Percentiles rank a stretch among this genome's conserved stretches.
phyloP scores from a whole-genome alignment of 192 early-diverging fungal species.

The Paraglomus brasilianum region DNA sequence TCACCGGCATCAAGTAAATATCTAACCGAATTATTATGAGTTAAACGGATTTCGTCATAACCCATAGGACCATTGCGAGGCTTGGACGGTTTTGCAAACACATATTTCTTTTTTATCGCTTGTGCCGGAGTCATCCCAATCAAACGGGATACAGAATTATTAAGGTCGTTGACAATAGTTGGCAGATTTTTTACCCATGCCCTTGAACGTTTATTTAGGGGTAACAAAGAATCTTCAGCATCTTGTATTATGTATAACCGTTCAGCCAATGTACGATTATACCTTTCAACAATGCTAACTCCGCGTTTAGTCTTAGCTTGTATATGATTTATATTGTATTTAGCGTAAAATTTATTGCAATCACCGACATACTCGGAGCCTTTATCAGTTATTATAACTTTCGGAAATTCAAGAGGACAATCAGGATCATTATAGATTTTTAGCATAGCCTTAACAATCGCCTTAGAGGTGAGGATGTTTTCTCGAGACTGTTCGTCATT shows the following conservation, averaged over 20 bases:
- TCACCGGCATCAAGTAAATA: constrained; percentile 12
- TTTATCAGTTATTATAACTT: constrained; percentile 7
- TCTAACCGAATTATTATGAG: not conserved
- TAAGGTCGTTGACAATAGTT: not conserved
- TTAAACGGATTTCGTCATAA: not conserved
- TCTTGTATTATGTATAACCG: not conserved
- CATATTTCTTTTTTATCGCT: constrained; percentile 6
- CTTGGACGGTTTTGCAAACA: not conserved
- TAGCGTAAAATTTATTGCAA: not conserved
- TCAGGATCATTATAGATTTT: constrained; percentile 20
- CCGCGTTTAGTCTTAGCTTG: not conserved
- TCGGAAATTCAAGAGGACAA: not conserved
- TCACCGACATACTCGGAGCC: constrained; percentile 15
- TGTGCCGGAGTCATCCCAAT: constrained; percentile 12
- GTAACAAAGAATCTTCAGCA: not conserved
- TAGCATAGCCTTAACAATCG: not conserved
- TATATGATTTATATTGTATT: not conserved
- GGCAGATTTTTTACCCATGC: not conserved
- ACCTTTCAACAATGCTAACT: constrained; percentile 11
- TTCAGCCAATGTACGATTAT: not conserved
- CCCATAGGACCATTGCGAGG: not conserved
- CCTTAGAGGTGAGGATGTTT: not conserved
- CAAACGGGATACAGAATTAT: not conserved
- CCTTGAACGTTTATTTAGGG: not conserved
- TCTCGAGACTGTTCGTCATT: not conserved